Base-by-base conservation (phyloP, 2,329 filamentous ascomycete genomes). In the Plenodomus biglobosus region DNA sequence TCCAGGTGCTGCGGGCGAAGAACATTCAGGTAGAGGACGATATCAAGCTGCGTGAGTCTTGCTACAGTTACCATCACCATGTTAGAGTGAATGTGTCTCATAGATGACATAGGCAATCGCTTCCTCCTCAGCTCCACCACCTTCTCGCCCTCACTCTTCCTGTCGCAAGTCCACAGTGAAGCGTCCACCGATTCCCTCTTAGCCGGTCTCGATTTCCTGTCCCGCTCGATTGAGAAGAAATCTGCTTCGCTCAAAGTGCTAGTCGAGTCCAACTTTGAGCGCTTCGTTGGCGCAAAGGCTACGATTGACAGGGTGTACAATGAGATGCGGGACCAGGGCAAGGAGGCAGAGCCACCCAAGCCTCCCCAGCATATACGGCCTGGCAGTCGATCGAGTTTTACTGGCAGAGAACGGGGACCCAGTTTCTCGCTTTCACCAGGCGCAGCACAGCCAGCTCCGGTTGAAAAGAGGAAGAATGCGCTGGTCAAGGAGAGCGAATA, bases 301-400 rank as follows among this genome's bases (percentile, higher is more conserved):
- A 97, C 92, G 7, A 97, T 99, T 64, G 94, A 99, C 75, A 95
- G 95, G 74, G 94, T 99, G 43, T 99, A 99, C 75, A 95, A 86
- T 53, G 94, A 99, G 72, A 99, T 99, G 94, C 78, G 81, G 21
- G 80, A 81, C 27, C 81, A 96, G 83, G 79, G 92, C 78, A 73
- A 75, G 36, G 73, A 80, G 46, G 44, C 56, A 1, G 64, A 66
- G 17, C 46, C 60, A 5, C 60, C 57, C 24, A 42, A 44, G 34
- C 69, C 73, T 16, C 69, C 75, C n/a, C 69, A 74, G 17, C 86
- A 89, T 64, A 86, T 83, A 17, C 80, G 87, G 18, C 84, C 86
- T 58, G 76, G 84, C 19, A 90, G 88, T 70, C 83, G 85, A 61
- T 81, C 78, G 51, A 86, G 83, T 66, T 76, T 69, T 45, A 66